phyloP scores from a whole-genome alignment of 108 stramenopile genomes.

The Skeletonema tropicum region DNA sequence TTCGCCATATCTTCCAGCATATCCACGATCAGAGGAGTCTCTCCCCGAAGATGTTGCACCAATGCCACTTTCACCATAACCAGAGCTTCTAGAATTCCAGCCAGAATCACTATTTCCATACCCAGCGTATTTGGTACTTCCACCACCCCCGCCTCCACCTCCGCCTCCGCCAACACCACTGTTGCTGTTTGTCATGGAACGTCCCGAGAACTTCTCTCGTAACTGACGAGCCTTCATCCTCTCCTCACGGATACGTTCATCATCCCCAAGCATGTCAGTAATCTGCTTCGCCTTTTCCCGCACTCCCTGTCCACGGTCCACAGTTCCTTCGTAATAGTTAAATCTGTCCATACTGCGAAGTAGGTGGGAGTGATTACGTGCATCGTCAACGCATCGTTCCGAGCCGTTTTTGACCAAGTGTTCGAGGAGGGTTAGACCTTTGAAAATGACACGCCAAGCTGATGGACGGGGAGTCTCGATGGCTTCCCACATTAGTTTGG shows the following conservation, averaged over 20 bases:
- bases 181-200: conserved; percentile 36
- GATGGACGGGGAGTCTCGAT: conserved; percentile 86
- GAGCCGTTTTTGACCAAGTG: conserved; percentile 96
- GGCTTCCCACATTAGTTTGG: conserved; percentile 86
- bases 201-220: conserved; percentile 78
- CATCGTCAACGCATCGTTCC: conserved; percentile 96
- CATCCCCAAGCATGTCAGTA: conserved; percentile 87
- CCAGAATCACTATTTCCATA: conserved; percentile 78
- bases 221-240: conserved; percentile 87
- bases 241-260: conserved; percentile 94
- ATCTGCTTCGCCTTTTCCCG: conserved; percentile 95
- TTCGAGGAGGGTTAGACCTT: conserved; percentile 91
- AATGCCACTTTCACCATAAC: conserved; percentile 83
- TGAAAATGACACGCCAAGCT: conserved; percentile 91
- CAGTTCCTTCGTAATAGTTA: conserved; percentile 96
- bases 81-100: conserved; percentile 29
- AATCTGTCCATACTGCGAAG: conserved; percentile 84
- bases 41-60: conserved; percentile 23
- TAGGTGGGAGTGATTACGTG: conserved; percentile 85
- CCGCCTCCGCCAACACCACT: conserved; percentile 42
- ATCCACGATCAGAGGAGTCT: conserved; percentile 23
- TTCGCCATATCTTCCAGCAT: conserved; percentile 56
- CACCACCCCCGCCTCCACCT: conserved; percentile 51
- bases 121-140: conserved; percentile 54
- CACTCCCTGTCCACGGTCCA: conserved; percentile 88